phyloP scores from a whole-genome alignment of 495 filamentous ascomycete species.

The Penicillium paradoxum region DNA sequence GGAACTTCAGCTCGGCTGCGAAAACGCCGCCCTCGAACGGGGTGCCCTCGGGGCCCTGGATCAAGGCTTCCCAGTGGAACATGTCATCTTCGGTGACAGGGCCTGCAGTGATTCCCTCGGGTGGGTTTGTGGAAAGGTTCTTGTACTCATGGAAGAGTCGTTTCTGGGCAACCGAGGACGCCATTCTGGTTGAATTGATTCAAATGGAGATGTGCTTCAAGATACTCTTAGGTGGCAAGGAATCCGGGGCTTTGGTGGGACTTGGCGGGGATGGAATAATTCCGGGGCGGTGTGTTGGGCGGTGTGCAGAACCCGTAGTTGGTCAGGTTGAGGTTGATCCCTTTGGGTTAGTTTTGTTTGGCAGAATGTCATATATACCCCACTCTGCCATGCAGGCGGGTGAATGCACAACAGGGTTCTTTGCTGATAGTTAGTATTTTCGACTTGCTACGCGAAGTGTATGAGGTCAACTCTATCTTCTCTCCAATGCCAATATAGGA shows the following conservation, averaged over 20 bases:
- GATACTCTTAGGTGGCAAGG: constrained; percentile 3
- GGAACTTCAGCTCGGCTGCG: constrained; percentile 89
- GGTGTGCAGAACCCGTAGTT: background rate
- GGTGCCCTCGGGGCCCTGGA: constrained; percentile 91
- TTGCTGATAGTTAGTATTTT: too few relatives aligned
- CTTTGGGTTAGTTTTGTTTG: background rate
- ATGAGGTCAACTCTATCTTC: too few relatives aligned
- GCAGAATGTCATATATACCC: background rate
- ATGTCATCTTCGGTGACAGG: constrained; percentile 93
- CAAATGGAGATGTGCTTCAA: background rate
- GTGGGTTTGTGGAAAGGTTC: constrained; percentile 73
- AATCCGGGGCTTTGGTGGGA: constrained; percentile 1
- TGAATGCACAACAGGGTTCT: too few relatives aligned
- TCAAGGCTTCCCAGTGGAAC: constrained; percentile 93
- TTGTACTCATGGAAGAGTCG: constrained; percentile 98
- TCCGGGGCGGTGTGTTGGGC: constrained; percentile 2
- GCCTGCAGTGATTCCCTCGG: constrained; percentile 92
- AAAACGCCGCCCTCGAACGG: constrained; percentile 96
- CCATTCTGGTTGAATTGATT: constrained; percentile 15
- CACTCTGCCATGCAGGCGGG: background rate
- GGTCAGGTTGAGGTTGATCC: background rate
- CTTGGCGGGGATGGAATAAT: constrained; percentile 8
- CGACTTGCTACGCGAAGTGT: too few relatives aligned
- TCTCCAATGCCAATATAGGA: too few relatives aligned
- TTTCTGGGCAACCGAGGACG: constrained; percentile 64